Base-by-base conservation (phyloP, 1,139 yeast genomes). In the Waltiozyma sp. region DNA sequence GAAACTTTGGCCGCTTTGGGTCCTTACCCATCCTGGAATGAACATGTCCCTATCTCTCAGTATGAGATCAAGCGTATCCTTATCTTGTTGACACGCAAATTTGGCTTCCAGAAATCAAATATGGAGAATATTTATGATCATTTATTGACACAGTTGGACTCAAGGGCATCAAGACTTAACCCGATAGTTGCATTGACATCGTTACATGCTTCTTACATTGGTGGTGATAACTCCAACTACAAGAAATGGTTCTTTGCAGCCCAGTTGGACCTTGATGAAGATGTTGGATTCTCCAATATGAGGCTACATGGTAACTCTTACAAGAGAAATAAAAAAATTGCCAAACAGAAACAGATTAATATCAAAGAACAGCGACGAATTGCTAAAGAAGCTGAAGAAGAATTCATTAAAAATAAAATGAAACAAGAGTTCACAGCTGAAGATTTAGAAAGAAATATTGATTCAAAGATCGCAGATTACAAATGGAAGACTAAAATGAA, bases 191-290 rank as follows among this genome's bases (percentile, higher is more conserved):
- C 89, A 0, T 63, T 82, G 44, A 60, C 68, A 39, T 70, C 85
- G 0, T 53, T 81, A 39, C 88, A 82, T 60, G 84, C 81, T 0
- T 84, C 82, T 45, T 81, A 80, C 55, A 77, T 82, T 47, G 87
- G 87, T 1, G 91, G 89, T 1, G 66, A 71, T 21, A 72, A 78
- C 49, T 66, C 89, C 0, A 82, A 82, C 56, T 81, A 74, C 56
- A 69, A 72, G 50, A 81, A 78, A 56, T 82, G 89, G 89, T 81
- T 73, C 55, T 80, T 81, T 66, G 87, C 87, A 2, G 78, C 86
- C 3, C 78, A 74, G 52, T 61, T 79, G 52, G 85, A 80, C 61
- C 55, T 77, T 38, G 85, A 78, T 57, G 86, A 79, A 53, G 66
- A 72, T n/a, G 56, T 71, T 42, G 79, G 79, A 1, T 70, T 71